Evolutionary conservation across 2,329 filamentous ascomycete species (phyloP).

Genomic region (Colletotrichum sp.): DNA sequence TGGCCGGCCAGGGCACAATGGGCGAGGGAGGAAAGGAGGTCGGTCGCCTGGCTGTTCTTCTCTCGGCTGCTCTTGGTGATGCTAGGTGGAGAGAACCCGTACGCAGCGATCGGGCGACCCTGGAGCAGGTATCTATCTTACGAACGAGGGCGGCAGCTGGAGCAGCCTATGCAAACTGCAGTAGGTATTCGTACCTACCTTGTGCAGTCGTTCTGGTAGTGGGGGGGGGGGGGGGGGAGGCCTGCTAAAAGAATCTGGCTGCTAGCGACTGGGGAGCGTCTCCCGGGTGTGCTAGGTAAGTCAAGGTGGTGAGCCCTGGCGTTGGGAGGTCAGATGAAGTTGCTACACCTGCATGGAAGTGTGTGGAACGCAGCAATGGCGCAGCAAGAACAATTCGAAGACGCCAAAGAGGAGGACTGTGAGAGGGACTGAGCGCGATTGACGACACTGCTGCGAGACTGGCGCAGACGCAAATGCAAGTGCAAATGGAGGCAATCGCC

Average conservation of each 20-base stretch:
- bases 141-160: not conserved
- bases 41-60: not conserved
- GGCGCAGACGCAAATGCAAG: not conserved
- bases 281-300: not conserved
- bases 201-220: not conserved
- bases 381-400: not conserved
- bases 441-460: not conserved
- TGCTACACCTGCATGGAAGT: conserved; percentile 7
- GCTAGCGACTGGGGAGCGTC: not conserved
- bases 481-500: not conserved
- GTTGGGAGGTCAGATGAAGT: conserved; percentile 16
- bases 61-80: not conserved
- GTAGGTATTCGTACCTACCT: not conserved
- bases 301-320: conserved; percentile 1
- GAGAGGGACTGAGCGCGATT: not conserved
- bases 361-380: not conserved
- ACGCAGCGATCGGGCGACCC: not conserved
- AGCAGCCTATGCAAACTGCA: not conserved
- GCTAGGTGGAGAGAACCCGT: not conserved
- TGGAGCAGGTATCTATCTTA: not conserved
- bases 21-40: not conserved
- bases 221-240: not conserved
- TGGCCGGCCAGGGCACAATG: not conserved
- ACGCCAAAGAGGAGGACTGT: not conserved
- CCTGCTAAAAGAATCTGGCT: not conserved